Conservation (phyloP, 2,329 filamentous ascomycete species). For the Zasmidium cellare region DNA sequence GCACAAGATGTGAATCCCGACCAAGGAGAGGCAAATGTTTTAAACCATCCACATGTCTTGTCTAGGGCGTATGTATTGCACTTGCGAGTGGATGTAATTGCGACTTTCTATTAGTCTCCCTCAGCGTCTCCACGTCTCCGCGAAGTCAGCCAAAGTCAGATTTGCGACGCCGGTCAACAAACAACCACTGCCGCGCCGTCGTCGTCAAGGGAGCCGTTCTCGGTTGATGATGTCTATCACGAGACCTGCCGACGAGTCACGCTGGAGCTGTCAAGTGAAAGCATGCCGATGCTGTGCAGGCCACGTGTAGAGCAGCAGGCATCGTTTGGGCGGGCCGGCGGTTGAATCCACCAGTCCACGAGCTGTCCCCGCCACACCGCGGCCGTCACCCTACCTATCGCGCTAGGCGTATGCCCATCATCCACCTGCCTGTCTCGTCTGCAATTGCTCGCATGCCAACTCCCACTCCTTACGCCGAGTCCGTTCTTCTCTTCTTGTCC, state of each 20-base stretch:
- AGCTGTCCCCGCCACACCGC: neutral
- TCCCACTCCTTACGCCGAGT: neutral
- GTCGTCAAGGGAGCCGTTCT: neutral
- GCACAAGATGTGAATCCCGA: neutral
- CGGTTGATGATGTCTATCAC: neutral
- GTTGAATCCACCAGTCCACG: neutral
- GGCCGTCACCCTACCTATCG: neutral
- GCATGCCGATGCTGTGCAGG: neutral
- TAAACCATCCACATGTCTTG: neutral
- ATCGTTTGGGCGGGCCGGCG: neutral
- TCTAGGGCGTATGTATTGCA: neutral
- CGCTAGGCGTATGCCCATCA: neutral
- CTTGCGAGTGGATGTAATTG: neutral
- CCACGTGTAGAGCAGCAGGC: neutral
- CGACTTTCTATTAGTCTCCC: neutral
- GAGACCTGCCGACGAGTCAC: neutral
- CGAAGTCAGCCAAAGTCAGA: neutral
- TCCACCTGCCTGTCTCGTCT: neutral
- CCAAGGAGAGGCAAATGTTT: neutral
- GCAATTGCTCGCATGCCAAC: neutral
- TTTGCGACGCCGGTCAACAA: neutral
- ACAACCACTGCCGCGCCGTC: neutral
- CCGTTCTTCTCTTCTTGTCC: neutral
- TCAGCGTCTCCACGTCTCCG: neutral
- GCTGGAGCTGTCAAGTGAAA: neutral